Evolutionary conservation across 2,329 filamentous ascomycete genomes (phyloP), one percentile per base, ranked within the genome.

Genomic region (Colletotrichum musae): DNA sequence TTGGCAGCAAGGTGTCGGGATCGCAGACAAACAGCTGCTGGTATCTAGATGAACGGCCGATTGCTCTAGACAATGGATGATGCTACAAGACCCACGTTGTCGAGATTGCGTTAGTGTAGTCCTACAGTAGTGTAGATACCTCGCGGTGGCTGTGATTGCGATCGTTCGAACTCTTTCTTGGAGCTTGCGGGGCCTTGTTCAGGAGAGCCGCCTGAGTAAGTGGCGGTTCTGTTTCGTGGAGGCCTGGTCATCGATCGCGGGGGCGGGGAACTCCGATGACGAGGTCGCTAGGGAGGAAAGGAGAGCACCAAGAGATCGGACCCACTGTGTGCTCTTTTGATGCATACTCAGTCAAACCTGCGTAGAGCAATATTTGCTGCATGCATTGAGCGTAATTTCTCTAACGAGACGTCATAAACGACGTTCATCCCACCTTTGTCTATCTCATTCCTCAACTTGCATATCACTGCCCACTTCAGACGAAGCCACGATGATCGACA

Each of bases 401-500:
- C 13, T 61, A 52, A 41, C 15, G 24, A 12, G 18, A 58, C 56
- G 39, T 51, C 18, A 45, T 36, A 7, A 47, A 43, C 18, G 51
- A 61, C 43, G 51, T 61, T 56, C 51, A 39, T 69, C 62, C 47
- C 36, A 69, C 45, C 32, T 13, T 52, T 16, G 50, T 28, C 56
- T 18, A 6, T 18, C 5, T 13, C 54, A 18, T 59, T 43, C 36
- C 24, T 60, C 7, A 7, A 6, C 24, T 6, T 16, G 32, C 28
- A 18, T 32, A 60, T 43, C 41, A 21, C 18, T 69, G 10, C 36
- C 28, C 10, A 9, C 39, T 43, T 32, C 15, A 26, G 26, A 12
- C 3, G 39, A 39, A 28, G 36, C 56, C 12, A 47, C 39, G 9
- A 16, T 39, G 50, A n/a, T 58, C 21, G 18, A 36, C 56, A 45